A percentile compares a stretch with the other conserved stretches of the same genome.
Conservation (phyloP, 768 basidiomycete species). For the Phanerodontia chrysosporium region DNA sequence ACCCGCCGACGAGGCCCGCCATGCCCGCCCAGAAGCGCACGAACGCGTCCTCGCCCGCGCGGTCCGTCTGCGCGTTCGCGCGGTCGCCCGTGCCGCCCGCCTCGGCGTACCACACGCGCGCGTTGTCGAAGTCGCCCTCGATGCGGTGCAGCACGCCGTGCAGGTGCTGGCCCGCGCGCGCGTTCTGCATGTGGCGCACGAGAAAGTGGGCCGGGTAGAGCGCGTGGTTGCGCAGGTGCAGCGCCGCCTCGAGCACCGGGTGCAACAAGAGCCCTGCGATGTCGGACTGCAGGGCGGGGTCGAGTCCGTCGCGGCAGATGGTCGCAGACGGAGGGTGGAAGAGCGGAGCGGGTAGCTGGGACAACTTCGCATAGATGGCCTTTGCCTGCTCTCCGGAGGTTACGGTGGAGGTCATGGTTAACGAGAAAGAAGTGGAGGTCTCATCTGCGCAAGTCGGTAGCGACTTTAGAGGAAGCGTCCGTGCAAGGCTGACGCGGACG, state of each 20-base stretch:
- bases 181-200: slow-evolving; percentile 5
- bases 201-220: slow-evolving; percentile 35
- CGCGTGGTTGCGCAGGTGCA: slow-evolving; percentile 40
- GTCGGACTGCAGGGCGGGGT: background rate
- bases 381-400: background rate
- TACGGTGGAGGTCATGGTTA: background rate
- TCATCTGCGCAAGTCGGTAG: too few relatives aligned
- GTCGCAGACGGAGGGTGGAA: background rate
- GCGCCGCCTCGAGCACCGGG: slow-evolving; percentile 1
- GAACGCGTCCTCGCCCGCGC: background rate
- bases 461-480: too few relatives aligned
- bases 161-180: slow-evolving; percentile 2
- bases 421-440: too few relatives aligned
- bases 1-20: background rate
- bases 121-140: slow-evolving; percentile 3
- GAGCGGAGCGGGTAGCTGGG: background rate
- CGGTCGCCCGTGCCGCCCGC: background rate
- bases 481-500: background rate
- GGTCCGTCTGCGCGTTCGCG: background rate
- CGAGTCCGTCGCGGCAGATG: background rate
- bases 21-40: background rate
- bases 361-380: background rate
- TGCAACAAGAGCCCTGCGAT: background rate
- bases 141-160: slow-evolving; percentile 3
- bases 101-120: slow-evolving; percentile 1